phyloP scores from a whole-genome alignment of 257 asterid genomes.

The Fraxinus excelsior region DNA sequence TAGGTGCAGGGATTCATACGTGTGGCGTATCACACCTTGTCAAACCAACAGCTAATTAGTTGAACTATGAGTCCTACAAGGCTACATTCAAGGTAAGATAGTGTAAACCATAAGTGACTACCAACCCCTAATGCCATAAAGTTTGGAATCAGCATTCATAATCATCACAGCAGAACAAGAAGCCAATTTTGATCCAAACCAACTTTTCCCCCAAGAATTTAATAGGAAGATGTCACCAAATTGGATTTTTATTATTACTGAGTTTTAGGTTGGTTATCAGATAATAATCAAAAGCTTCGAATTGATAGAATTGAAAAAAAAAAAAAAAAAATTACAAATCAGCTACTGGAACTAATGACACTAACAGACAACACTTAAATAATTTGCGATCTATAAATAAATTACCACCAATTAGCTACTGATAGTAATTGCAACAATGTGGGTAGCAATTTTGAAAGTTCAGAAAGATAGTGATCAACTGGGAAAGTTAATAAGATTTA shows the following conservation, averaged over 20 bases:
- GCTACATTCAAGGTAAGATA: not conserved
- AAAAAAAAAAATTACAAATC: not conserved
- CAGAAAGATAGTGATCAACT: not conserved
- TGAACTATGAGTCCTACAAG: not conserved
- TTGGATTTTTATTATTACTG: not conserved
- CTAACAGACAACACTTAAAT: not conserved
- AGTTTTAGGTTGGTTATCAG: not conserved
- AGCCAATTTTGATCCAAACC: not conserved
- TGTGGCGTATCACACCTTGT: not conserved
- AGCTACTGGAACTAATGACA: constrained; percentile 16
- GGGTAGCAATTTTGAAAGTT: constrained; percentile 4
- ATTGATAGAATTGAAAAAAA: not conserved
- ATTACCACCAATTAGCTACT: not conserved
- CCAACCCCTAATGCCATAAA: not conserved
- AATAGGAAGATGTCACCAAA: not conserved
- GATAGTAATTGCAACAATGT: not conserved
- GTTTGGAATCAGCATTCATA: not conserved
- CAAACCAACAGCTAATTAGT: not conserved
- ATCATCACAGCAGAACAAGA: not conserved
- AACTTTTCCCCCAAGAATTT: not conserved
- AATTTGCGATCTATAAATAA: not conserved
- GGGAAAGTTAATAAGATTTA: constrained; percentile 11
- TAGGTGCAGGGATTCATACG: not conserved
- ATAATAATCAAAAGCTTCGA: constrained; percentile 8
- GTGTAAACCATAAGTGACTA: not conserved